These are phyloP conservation scores for Aristolochia fimbriata DNA, from an alignment of 164 flowering plant species.

Conservation along the genomic window DNA sequence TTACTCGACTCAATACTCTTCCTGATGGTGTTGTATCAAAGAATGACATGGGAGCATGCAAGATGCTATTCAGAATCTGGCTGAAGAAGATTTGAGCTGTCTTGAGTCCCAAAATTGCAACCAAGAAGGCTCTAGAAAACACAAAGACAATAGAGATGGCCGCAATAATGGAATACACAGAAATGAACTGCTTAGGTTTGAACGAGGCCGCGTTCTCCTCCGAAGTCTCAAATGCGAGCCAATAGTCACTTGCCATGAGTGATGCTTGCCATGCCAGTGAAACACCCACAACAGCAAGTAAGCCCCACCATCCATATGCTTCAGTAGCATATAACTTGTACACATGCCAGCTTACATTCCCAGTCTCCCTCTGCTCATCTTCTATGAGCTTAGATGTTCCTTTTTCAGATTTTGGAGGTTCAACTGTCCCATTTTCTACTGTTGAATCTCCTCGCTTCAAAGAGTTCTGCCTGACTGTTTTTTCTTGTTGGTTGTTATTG, in stretches of 20 bases:
- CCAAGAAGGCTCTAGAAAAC: conserved; percentile 30
- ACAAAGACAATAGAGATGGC: conserved; percentile 42
- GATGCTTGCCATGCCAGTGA: conserved; percentile 66
- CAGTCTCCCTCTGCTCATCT: conserved; percentile 86
- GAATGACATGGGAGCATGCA: conserved; percentile 98
- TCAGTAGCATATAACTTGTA: conserved; percentile 75
- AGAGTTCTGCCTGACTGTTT: conserved; percentile 15
- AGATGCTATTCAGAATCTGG: conserved; percentile 60
- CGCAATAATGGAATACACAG: conserved; percentile 51
- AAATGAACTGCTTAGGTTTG: conserved; percentile 50
- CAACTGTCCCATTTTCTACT: conserved; percentile 32
- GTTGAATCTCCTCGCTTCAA: conserved; percentile 23
- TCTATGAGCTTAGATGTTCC: conserved; percentile 63
- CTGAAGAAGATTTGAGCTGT: conserved; percentile 74
- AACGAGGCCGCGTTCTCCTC: conserved; percentile 38
- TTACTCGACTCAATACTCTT: conserved; percentile 88
- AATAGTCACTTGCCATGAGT: conserved; percentile 75
- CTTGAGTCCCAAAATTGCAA: conserved; percentile 59
- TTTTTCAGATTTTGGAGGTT: conserved; percentile 23
- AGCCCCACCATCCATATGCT: conserved; percentile 97
- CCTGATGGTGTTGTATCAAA: conserved; percentile 99
- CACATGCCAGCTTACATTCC: conserved; percentile 56
- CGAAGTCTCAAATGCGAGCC: conserved; percentile 93
- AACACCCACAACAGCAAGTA: conserved; percentile 25
- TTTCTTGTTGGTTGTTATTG: conserved; percentile 17